Conservation (phyloP, 257 asterid genomes). For the Solanum lycopersicoides region DNA sequence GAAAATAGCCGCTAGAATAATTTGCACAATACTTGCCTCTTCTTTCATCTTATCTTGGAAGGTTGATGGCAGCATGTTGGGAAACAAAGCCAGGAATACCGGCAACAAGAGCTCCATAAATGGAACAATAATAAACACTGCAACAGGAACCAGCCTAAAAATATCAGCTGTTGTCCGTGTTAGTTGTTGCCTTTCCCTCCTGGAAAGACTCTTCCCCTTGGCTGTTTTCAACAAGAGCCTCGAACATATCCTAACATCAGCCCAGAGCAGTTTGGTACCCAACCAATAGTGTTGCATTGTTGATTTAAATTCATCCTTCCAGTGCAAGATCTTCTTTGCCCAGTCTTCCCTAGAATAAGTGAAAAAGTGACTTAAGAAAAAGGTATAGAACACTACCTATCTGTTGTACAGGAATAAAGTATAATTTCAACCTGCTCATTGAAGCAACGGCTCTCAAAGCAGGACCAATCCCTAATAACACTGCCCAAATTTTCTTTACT, state of each 20-base stretch:
- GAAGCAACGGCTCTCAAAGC: slow-evolving; percentile 83
- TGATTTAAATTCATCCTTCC: slow-evolving; percentile 80
- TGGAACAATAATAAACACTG: slow-evolving; percentile 78
- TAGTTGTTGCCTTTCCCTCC: slow-evolving; percentile 91
- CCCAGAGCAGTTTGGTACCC: slow-evolving; percentile 88
- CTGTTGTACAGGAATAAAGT: not conserved
- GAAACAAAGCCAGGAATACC: slow-evolving; percentile 68
- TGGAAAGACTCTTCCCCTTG: slow-evolving; percentile 72
- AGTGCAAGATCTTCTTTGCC: slow-evolving; percentile 66
- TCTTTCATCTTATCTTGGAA: slow-evolving; percentile 97
- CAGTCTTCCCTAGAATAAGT: slow-evolving; percentile 69
- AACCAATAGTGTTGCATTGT: slow-evolving; percentile 89
- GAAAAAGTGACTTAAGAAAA: slow-evolving; percentile 7
- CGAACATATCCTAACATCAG: slow-evolving; percentile 83
- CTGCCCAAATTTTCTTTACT: slow-evolving; percentile 65
- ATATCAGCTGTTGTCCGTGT: slow-evolving; percentile 93
- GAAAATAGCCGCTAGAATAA: not conserved
- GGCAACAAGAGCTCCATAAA: slow-evolving; percentile 93
- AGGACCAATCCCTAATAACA: slow-evolving; percentile 88
- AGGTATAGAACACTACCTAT: not conserved
- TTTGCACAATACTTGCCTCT: slow-evolving; percentile 35
- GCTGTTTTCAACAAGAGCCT: slow-evolving; percentile 72
- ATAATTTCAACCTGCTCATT: slow-evolving; percentile 81
- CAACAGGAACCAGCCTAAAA: slow-evolving; percentile 87
- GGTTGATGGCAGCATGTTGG: slow-evolving; percentile 88